phyloP scores from a whole-genome alignment of 495 filamentous ascomycete species.

The Trichocladium uniseriatum region DNA sequence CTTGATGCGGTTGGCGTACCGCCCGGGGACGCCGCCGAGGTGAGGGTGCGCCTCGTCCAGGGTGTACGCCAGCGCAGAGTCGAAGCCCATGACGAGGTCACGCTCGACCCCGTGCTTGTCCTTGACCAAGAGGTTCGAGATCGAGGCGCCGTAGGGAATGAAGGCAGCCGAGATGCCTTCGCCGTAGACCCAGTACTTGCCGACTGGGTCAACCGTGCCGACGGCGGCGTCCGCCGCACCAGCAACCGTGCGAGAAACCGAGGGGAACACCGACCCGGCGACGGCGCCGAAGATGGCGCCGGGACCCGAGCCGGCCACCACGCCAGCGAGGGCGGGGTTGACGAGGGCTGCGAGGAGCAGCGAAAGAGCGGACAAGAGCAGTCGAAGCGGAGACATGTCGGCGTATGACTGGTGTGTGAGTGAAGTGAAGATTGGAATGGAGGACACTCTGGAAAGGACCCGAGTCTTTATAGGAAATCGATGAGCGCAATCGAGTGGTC shows the following conservation, averaged over 20 bases:
- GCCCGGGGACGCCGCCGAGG: conserved; percentile 67
- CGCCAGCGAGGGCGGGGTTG: too few species aligned
- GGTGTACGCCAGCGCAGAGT: conserved; percentile 63
- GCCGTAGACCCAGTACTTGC: conserved; percentile 64
- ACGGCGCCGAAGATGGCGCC: too few species aligned
- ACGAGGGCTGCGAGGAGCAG: background rate
- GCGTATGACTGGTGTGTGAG: too few species aligned
- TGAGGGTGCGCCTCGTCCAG: conserved; percentile 61
- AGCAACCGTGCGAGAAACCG: too few species aligned
- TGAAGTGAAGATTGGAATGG: too few species aligned
- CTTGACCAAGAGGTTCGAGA: conserved; percentile 64
- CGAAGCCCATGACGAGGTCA: conserved; percentile 71
- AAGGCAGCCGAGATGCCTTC: conserved; percentile 64
- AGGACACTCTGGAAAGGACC: too few species aligned
- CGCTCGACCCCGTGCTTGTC: conserved; percentile 54
- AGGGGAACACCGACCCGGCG: too few species aligned
- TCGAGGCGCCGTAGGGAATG: conserved; percentile 69
- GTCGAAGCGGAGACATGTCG: background rate
- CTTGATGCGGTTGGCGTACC: conserved; percentile 82
- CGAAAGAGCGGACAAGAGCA: background rate
- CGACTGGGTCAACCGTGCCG: conserved; percentile 28
- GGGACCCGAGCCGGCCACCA: too few species aligned
- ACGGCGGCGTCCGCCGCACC: too few species aligned
- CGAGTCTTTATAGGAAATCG: too few species aligned
- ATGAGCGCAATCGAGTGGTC: too few species aligned